Percentiles rank a stretch among this genome's conserved stretches.
phyloP scores from a whole-genome alignment of 2,329 filamentous ascomycete species.

The Cordyceps sp. region DNA sequence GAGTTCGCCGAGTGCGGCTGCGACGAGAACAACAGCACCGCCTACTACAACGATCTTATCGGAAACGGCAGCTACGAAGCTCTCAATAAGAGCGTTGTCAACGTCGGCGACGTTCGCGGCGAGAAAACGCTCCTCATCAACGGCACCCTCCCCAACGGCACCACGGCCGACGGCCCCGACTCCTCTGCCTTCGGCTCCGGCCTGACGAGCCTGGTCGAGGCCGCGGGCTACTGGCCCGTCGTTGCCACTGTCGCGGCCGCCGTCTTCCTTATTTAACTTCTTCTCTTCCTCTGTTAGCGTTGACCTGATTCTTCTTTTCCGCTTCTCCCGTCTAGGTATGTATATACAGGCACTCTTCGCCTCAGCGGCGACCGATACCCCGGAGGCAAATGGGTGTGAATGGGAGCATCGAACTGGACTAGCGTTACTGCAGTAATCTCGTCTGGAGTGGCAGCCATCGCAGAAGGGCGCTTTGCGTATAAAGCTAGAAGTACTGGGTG shows the following conservation, averaged over 20 bases:
- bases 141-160: conserved; percentile 57
- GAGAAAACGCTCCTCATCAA: conserved; percentile 50
- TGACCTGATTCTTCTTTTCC: no score
- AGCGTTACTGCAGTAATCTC: no score
- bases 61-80: conserved; percentile 44
- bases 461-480: no score
- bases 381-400: no score
- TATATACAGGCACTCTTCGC: no score
- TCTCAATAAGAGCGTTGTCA: conserved; percentile 45
- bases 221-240: conserved; percentile 33
- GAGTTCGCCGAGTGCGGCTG: conserved; percentile 38
- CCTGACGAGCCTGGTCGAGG: conserved; percentile 16
- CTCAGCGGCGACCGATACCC: no score
- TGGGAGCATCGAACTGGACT: no score
- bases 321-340: no score
- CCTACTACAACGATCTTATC: conserved; percentile 44
- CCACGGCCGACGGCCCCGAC: conserved; percentile 23
- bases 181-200: conserved; percentile 12
- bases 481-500: no score
- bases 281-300: no score
- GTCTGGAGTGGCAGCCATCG: no score
- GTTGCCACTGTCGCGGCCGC: conserved; percentile 24
- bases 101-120: conserved; percentile 26
- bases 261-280: no score
- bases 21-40: conserved; percentile 46